Base-by-base conservation (phyloP, 768 basidiomycete species). In the Boletus subcaerulescens region DNA sequence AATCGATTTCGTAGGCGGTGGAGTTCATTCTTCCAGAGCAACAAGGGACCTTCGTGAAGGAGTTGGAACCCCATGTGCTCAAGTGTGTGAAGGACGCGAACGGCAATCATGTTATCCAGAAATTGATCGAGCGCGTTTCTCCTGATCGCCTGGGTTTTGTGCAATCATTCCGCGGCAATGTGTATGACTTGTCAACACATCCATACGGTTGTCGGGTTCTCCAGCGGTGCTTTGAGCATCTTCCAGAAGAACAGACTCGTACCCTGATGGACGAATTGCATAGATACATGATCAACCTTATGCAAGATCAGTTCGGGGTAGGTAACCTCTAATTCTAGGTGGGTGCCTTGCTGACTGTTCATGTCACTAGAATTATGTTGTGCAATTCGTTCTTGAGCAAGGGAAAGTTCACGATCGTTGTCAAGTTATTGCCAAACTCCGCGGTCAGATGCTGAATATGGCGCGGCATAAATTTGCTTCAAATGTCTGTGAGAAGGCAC, bases 31-130 rank as follows among this genome's bases (percentile, higher is more conserved):
- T 84, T 17, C 84, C 85, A 15, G 89, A 91, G 48, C 89, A 95
- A 60, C 92, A 95, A 71, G 76, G 76, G 17, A 60, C 71, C 17
- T 83, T 98, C 45, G 85, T 97, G 20, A 79, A 76, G 52, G 92
- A 93, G 71, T 77, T 98, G 41, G 86, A 92, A 57, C 80, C 82
- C 0, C 83, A 91, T 61, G 83, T 96, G 31, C 74, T 98, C 48
- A 82, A 82, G 62, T 94, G 92, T 63, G 91, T 96, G 57, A 89
- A 89, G 65, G 92, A 96, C 64, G 82, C 87, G 18, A 94, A 98
- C 63, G 93, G 91, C 52, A 98, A 98, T 63, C 95, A 98, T 73
- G 95, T 97, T 70, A 82, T 94, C 48, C 91, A 98, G 76, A 94
- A 93, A 61, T 75, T 97, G 42, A 82, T 98, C 51, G 86, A 93